A percentile compares a stretch with the other conserved stretches of the same genome.
phyloP scores from a whole-genome alignment of 2,329 filamentous ascomycete species.

The Alternaria consortialis region DNA sequence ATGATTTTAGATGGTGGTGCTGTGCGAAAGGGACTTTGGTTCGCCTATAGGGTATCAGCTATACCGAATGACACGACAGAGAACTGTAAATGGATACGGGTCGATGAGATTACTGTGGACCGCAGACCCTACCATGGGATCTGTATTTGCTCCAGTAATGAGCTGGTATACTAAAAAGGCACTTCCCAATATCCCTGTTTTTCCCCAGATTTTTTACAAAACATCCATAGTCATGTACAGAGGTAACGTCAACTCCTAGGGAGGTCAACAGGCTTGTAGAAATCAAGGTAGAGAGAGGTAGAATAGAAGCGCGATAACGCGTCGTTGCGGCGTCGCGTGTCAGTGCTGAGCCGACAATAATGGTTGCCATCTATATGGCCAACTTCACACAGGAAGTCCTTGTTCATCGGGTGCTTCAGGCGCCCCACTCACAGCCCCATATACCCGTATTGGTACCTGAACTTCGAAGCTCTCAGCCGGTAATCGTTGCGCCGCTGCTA shows the following conservation, averaged over 20 bases:
- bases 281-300: neutral
- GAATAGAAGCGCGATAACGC: too few species aligned
- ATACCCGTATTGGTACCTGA: conserved; percentile 82
- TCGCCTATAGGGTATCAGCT: neutral
- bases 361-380: neutral
- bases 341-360: neutral
- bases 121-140: neutral
- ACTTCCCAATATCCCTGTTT: neutral
- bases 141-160: neutral
- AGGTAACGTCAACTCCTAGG: neutral
- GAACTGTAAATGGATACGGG: neutral
- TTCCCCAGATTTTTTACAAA: neutral
- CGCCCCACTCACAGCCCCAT: conserved; percentile 64
- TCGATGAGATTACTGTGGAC: neutral
- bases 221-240: neutral
- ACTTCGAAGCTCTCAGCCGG: conserved; percentile 92
- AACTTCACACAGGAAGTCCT: conserved; percentile 42
- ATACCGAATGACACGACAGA: neutral
- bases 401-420: conserved; percentile 42
- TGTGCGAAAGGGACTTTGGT: neutral
- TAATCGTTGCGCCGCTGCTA: conserved; percentile 80
- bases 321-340: neutral
- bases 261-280: neutral
- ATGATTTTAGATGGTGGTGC: neutral
- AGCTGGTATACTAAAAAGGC: conserved; percentile 15